Base-by-base conservation (phyloP, 495 filamentous ascomycete species). In the Coniosporium apollinis region DNA sequence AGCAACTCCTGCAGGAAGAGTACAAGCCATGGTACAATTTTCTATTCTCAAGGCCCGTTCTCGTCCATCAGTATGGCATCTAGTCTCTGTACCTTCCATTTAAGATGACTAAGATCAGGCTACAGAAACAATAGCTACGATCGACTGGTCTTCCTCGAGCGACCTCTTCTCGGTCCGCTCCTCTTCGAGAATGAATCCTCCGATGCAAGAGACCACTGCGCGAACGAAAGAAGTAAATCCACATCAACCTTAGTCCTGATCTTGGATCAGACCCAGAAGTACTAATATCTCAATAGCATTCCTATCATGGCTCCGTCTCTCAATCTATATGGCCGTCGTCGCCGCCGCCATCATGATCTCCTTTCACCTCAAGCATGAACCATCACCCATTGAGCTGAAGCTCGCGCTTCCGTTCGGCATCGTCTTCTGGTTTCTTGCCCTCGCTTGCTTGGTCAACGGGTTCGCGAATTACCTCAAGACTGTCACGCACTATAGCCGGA, bases 231-330 rank as follows among this genome's bases (percentile, higher is more conserved):
- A 52, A 84, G 76, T 81, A 50, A 5, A 30, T 30, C 14, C 13
- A 14, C 24, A 26, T 9, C 34, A 19, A 33, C 8, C 11, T 15
- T 19, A 32, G n/a, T 26, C 3, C 15, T 37, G n/a, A 7, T n/a
- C 8, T 20, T 11, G 28, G 20, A 36, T 15, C 42, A 42, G 24
- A 49, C 33, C 18, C 33, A 13, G 8, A 10, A 29, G 20, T 19
- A 22, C 21, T 22, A 22, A 13, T 33, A 26, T 10, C 35, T 19
- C 21, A 25, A 62, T 63, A 75, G 41, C 79, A 14, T 97, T 96
- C 51, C 77, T 97, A 34, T 94, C 91, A 14, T 94, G 86, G 71
- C 76, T 97, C 3, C 75, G 89, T 3, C 71, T 97, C 4, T 76
- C 80, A 13, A 71, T 94, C 47, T 94, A 93, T 61, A 78, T 97